Conservation (phyloP, 1,284 basidiomycete genomes). For the Ganoderma lingzhi region DNA sequence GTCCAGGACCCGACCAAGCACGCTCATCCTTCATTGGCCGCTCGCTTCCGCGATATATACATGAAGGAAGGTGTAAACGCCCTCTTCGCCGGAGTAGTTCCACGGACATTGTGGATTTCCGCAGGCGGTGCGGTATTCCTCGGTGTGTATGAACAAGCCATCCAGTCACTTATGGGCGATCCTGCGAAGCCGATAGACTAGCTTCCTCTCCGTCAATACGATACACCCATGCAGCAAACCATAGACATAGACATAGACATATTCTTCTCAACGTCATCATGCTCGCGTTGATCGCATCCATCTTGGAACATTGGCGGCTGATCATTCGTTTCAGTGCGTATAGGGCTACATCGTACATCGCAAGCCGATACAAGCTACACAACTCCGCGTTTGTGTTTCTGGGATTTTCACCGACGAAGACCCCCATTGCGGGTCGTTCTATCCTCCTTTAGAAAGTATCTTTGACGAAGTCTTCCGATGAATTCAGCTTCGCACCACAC, state of each 20-base stretch:
- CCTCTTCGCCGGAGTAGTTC: conserved; percentile 89
- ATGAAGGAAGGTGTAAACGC: conserved; percentile 76
- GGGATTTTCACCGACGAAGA: too few relatives aligned
- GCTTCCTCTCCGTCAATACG: not conserved
- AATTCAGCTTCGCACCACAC: not conserved
- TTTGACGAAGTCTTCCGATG: not conserved
- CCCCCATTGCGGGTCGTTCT: not conserved
- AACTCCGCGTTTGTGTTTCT: not conserved
- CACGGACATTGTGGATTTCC: conserved; percentile 95
- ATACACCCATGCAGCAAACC: not conserved
- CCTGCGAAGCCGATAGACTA: not conserved
- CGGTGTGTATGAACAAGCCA: conserved; percentile 87
- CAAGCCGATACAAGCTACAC: not conserved
- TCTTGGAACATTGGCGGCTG: not conserved
- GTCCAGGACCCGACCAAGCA: conserved; percentile 58
- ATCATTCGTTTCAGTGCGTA: conserved; percentile 3
- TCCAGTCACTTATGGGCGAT: conserved; percentile 30
- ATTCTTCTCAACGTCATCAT: not conserved
- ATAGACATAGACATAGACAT: not conserved
- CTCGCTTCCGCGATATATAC: conserved; percentile 74
- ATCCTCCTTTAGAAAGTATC: not conserved
- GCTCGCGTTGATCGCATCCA: not conserved
- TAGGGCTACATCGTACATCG: not conserved
- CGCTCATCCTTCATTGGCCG: conserved; percentile 60
- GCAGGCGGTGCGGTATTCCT: conserved; percentile 97